Conservation (phyloP, 2,329 filamentous ascomycete species). For the Botryotinia convoluta region DNA sequence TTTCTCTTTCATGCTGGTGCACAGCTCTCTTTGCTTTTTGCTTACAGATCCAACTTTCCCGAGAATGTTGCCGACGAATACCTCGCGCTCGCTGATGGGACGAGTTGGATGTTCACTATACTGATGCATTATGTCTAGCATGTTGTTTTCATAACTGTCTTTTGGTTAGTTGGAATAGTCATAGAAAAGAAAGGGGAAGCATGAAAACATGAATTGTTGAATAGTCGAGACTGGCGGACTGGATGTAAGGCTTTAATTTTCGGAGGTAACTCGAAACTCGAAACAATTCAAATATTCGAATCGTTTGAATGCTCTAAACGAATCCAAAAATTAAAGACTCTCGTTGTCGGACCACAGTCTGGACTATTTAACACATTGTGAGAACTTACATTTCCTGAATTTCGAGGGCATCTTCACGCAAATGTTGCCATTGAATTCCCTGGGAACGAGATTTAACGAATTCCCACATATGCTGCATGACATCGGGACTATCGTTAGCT, state of each 20-base stretch:
- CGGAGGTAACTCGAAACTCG: not conserved
- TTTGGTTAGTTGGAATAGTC: not conserved
- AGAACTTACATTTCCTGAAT: constrained; percentile 47
- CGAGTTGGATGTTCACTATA: constrained; percentile 43
- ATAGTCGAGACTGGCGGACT: not conserved
- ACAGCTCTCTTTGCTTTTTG: constrained; percentile 43
- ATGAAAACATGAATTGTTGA: constrained; percentile 24
- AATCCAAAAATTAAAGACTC: not conserved
- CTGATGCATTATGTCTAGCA: constrained; percentile 48
- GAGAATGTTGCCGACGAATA: constrained; percentile 57
- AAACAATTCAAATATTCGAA: not conserved
- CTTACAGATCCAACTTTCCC: constrained; percentile 46
- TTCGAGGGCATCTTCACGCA: constrained; percentile 40
- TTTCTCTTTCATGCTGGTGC: constrained; percentile 44
- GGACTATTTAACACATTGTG: not conserved
- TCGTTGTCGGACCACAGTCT: not conserved
- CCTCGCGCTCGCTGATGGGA: constrained; percentile 50
- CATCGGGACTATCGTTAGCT: constrained; percentile 17
- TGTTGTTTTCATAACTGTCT: constrained; percentile 51
- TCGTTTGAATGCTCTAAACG: not conserved
- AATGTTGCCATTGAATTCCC: constrained; percentile 42
- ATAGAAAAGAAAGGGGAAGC: not conserved
- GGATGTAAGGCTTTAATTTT: not conserved
- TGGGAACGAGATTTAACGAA: constrained; percentile 41
- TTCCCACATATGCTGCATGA: constrained; percentile 39